Conservation (phyloP, 2,329 filamentous ascomycete genomes). For the Talaromyces sp. region DNA sequence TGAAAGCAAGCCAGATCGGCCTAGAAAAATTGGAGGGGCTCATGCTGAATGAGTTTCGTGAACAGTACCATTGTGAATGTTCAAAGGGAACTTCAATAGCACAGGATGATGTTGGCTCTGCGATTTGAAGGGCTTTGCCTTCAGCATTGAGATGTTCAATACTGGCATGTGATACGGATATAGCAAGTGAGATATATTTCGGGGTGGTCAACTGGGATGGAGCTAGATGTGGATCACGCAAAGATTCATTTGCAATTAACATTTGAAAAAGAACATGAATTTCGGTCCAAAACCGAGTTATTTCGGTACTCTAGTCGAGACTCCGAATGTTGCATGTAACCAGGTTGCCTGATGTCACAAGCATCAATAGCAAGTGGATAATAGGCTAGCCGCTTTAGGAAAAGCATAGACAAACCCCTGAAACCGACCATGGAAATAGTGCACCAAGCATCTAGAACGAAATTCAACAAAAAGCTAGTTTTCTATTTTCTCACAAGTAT, state of each 20-base stretch:
- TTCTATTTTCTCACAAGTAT: neutral
- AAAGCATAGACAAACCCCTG: neutral
- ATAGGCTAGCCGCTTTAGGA: neutral
- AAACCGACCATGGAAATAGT: neutral
- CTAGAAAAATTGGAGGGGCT: conserved; percentile 45
- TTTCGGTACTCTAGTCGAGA: too few species aligned
- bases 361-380: neutral
- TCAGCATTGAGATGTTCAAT: neutral
- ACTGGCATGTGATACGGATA: neutral
- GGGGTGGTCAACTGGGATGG: too few species aligned
- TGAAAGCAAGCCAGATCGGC: conserved; percentile 44
- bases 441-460: neutral
- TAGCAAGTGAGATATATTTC: neutral
- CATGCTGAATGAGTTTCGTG: conserved; percentile 55
- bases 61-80: conserved; percentile 63
- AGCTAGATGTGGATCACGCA: neutral
- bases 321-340: too few species aligned
- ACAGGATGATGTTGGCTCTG: conserved; percentile 20
- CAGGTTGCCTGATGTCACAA: neutral
- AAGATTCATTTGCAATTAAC: too few species aligned
- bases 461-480: neutral
- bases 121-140: conserved; percentile 19
- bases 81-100: conserved; percentile 12
- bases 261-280: too few species aligned
- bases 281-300: too few species aligned